A percentile compares a stretch with the other conserved stretches of the same genome.
Evolutionary conservation across 495 filamentous ascomycete species (phyloP).

Genomic region (Penicillium subrubescens): DNA sequence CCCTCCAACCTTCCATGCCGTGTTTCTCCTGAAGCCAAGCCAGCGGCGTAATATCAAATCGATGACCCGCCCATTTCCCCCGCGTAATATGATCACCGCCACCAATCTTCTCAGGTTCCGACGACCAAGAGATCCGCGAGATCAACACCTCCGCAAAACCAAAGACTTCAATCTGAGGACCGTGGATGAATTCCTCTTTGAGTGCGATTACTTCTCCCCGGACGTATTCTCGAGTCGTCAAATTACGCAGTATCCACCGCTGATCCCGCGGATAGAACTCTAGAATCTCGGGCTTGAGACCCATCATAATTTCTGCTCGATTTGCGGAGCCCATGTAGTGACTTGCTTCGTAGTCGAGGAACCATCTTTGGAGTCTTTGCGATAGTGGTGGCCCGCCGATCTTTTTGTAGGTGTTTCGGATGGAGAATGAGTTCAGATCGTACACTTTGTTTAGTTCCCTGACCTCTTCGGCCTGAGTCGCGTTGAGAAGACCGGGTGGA

Average conservation of each 20-base stretch:
- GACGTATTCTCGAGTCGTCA: conserved; percentile 24
- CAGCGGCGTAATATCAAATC: conserved; percentile 20
- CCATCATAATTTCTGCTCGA: conserved; percentile 17
- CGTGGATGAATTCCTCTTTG: conserved; percentile 16
- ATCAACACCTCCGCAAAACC: conserved; percentile 21
- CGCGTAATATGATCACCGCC: conserved; percentile 6
- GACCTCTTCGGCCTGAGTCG: conserved; percentile 3
- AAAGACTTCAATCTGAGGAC: conserved; percentile 22
- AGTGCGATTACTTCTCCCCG: conserved; percentile 21
- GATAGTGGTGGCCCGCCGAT: conserved; percentile 11
- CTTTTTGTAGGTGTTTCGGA: conserved; percentile 11
- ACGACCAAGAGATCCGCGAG: conserved; percentile 20
- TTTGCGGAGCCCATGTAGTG: conserved; percentile 14
- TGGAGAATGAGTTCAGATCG: conserved; percentile 2
- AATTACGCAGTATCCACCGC: conserved; percentile 18
- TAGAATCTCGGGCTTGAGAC: conserved; percentile 20
- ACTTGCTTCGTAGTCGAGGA: conserved; percentile 9
- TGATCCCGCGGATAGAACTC: conserved; percentile 22
- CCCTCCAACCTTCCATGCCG: conserved; percentile 6
- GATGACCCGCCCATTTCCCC: conserved; percentile 25
- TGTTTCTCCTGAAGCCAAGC: not conserved
- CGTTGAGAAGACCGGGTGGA: conserved; percentile 5
- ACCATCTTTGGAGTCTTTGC: conserved; percentile 9
- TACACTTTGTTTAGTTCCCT: conserved; percentile 6
- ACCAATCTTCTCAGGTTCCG: not conserved